Base-by-base conservation (phyloP, 805 yeast species). In the Starmerella ratchasimensis region DNA sequence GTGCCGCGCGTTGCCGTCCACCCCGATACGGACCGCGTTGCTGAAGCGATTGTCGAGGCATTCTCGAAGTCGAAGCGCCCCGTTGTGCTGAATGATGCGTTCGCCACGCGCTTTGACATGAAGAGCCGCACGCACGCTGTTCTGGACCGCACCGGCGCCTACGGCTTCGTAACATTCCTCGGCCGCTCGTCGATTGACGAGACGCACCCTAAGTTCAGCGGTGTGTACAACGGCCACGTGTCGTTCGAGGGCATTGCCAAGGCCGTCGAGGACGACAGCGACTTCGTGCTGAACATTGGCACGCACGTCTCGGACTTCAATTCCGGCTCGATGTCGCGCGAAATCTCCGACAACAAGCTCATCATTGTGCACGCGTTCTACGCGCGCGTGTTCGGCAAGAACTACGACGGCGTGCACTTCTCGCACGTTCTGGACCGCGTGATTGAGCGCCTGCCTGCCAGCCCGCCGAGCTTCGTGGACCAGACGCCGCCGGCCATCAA, bases 181-280 rank as follows among this genome's bases (percentile, higher is more conserved):
- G 93, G 84, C 13, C 78, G 83, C 56, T 75, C 81, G 7, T 58
- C 72, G 18, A 58, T 84, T 28, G 76, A 84, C 58, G 96, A 84
- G 59, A 58, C 72, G n/a, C 62, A 67, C 42, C 62, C 68, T 6
- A 63, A 68, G 33, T 84, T 69, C 52, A 65, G 74, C 43, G 95
- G 94, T 27, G 73, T 71, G 26, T 86, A 78, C 55, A 71, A 67
- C 45, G 94, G 94, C 24, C 54, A 54, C 24, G 68, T 67, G 38
- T 71, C 80, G 2, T 58, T 59, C 22, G 59, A 58, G 13, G 68
- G 69, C 18, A 69, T 74, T 21, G 59, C 62, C 28, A 59, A 64
- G 32, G 68, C 62, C 45, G 70, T 68, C 38, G 65, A 69, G 35
- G 42, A 64, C 3, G 42, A 46, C 28, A 66, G 81, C 13, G 96